These are phyloP conservation scores for Hypomyces perniciosus DNA, from an alignment of 2,329 filamentous ascomycete genomes.

Conservation along the genomic window DNA sequence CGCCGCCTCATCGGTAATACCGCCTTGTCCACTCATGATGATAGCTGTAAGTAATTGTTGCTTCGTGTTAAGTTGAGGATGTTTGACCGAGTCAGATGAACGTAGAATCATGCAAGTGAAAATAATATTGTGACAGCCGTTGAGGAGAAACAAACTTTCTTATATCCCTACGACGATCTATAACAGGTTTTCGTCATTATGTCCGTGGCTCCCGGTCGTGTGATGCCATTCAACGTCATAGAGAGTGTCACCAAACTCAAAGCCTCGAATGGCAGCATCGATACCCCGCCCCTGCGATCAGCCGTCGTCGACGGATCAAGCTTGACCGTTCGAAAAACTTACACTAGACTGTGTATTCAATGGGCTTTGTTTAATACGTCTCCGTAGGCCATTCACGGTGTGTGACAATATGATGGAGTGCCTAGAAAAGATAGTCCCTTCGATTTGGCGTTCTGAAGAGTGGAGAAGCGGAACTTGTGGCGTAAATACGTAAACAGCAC, in stretches of 20 bases:
- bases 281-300: conserved; percentile 2
- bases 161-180: not conserved
- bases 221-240: conserved; percentile 2
- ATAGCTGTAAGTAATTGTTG: not conserved
- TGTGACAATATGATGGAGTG: too few relatives aligned
- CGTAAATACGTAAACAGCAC: too few relatives aligned
- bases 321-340: too few relatives aligned
- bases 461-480: too few relatives aligned
- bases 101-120: not conserved
- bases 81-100: not conserved
- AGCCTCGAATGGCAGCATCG: not conserved
- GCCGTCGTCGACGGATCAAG: not conserved
- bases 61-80: too few relatives aligned
- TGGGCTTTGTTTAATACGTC: too few relatives aligned
- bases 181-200: not conserved
- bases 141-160: not conserved
- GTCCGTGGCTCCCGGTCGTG: not conserved
- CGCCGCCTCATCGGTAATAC: conserved; percentile 26
- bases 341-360: too few relatives aligned
- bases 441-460: too few relatives aligned
- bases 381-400: too few relatives aligned
- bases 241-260: not conserved
- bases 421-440: too few relatives aligned
- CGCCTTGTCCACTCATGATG: conserved; percentile 10
- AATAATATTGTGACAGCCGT: not conserved